Base-by-base conservation (phyloP, 805 yeast genomes). In the Pichia nanzhaoensis region DNA sequence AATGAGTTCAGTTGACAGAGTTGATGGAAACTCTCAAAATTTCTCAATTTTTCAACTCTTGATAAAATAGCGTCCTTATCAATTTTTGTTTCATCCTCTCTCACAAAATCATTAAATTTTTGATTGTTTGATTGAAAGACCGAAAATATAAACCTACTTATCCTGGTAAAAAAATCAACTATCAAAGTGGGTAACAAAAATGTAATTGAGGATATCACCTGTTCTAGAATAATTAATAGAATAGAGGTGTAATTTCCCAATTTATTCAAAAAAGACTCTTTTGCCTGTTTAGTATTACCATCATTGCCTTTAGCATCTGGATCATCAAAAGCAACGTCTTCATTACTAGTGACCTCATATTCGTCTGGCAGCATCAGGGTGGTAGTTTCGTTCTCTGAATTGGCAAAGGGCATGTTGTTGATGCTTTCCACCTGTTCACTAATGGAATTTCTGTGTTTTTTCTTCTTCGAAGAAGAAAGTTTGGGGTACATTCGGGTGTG, bases 1-100 rank as follows among this genome's bases (percentile, higher is more conserved):
- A 84, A 85, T 1, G 89, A 91, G 58, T 80, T 85, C 1, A 83
- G 49, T 1, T 55, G 63, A 47, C 89, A 83, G 69, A 90, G 78
- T 39, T 81, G 81, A 41, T 74, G 76, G 49, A 90, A 78, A 38
- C 70, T 68, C 4, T 65, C 60, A 16, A 84, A 77, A 36, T 67
- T 64, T 44, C 76, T 59, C 28, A 82, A 50, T 8, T 45, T 48
- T 41, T 67, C 64, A n/a, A 67, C 55, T 17, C 59, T 50, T 5
- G 43, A 32, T 18, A 52, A 36, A 7, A 55, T 43, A 10, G 48
- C 43, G 42, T 53, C 56, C 16, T 51, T 48, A n/a, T 48, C 45
- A 24, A 46, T 48, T 8, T 35, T 24, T 10, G 10, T 37, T 2
- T 51, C 47, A 34, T 34, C 33, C 14, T 43, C 49, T 13, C 46